Percentiles rank a stretch among this genome's conserved stretches.
Conservation (phyloP, 352 stramenopile species). For the Thraustotheca clavata region DNA sequence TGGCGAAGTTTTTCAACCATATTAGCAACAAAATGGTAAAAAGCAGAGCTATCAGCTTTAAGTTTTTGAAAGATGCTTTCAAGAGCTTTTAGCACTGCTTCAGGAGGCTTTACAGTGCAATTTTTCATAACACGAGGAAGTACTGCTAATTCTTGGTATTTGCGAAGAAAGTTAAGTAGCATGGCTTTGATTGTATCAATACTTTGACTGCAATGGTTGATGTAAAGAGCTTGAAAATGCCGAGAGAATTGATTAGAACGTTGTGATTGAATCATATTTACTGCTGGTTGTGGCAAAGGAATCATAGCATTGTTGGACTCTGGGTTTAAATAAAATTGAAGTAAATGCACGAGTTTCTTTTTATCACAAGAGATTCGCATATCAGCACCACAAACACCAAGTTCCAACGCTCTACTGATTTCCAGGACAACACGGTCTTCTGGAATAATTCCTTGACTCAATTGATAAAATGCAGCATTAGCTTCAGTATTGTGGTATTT, state of each 20-base stretch:
- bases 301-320: not conserved
- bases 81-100: not conserved
- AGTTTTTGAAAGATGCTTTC: not conserved
- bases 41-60: not conserved
- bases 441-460: not conserved
- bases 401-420: not conserved
- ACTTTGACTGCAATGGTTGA: not conserved
- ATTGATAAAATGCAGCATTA: not conserved
- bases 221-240: not conserved
- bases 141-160: not conserved
- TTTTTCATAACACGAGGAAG: not conserved
- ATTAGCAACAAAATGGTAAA: not conserved
- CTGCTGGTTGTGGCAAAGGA: not conserved
- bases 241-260: not conserved
- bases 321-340: not conserved
- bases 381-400: not conserved
- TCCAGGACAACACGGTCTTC: not conserved
- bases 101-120: not conserved
- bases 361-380: not conserved
- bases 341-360: no score
- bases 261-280: not conserved
- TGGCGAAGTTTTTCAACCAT: not conserved
- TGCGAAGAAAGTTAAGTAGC: not conserved
- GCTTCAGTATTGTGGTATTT: not conserved
- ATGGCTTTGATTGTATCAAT: not conserved